Conservation (phyloP, 495 filamentous ascomycete species). For the Ramalina intermedia region DNA sequence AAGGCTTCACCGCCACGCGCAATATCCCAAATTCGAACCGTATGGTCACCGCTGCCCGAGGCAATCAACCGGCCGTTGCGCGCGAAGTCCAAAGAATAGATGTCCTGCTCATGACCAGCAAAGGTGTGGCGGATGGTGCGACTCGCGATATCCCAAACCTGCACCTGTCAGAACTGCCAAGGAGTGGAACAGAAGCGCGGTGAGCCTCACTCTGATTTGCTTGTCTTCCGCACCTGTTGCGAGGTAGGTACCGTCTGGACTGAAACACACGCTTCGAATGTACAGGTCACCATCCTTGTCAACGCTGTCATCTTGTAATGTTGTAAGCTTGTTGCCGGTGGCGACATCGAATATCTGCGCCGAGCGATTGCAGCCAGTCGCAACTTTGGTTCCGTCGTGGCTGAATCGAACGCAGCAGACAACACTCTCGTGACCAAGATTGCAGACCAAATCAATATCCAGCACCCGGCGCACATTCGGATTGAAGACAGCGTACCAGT, state of each 20-base stretch:
- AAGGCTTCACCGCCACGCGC: constrained; percentile 58
- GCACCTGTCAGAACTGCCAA: constrained; percentile 5
- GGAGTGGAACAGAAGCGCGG: neutral
- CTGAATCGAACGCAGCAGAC: constrained; percentile 89
- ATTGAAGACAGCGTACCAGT: constrained; percentile 89
- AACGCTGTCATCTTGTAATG: constrained; percentile 68
- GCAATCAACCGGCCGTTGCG: constrained; percentile 78
- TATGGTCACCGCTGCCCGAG: constrained; percentile 76
- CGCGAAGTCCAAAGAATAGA: constrained; percentile 85
- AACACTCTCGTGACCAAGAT: constrained; percentile 71
- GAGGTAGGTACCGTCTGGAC: constrained; percentile 76
- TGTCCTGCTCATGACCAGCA: constrained; percentile 78
- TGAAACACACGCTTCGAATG: constrained; percentile 86
- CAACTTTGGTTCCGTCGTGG: constrained; percentile 74
- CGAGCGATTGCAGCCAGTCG: constrained; percentile 78
- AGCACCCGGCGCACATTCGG: constrained; percentile 67
- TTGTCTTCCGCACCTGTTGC: constrained; percentile 88
- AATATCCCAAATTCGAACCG: constrained; percentile 82
- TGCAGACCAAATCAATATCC: constrained; percentile 81
- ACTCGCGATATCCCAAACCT: constrained; percentile 79
- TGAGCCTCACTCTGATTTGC: constrained; percentile 60
- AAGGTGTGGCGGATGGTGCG: constrained; percentile 71
- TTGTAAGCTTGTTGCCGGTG: constrained; percentile 62
- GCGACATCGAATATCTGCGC: constrained; percentile 82
- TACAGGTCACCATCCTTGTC: constrained; percentile 78